These are phyloP conservation scores for Trametes versicolor DNA, from an alignment of 1,284 basidiomycete genomes.

Conservation along the genomic window DNA sequence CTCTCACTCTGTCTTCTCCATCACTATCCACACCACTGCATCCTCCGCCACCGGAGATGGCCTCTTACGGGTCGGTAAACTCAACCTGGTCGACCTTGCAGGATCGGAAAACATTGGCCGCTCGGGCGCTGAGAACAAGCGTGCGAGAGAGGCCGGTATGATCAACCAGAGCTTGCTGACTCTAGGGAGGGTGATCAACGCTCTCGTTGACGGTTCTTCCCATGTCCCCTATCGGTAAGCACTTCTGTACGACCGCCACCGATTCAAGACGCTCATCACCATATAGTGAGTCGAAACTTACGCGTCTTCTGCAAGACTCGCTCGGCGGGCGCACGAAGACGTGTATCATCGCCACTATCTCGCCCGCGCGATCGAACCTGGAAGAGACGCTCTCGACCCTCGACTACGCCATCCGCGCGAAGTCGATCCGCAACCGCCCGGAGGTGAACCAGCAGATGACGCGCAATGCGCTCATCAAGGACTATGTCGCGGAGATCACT, in stretches of 20 bases:
- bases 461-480: constrained; percentile 91
- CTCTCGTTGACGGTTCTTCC: constrained; percentile 90
- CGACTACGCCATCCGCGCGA: constrained; percentile 96
- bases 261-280: not conserved
- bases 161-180: constrained; percentile 98
- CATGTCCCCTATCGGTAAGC: constrained; percentile 94
- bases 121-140: constrained; percentile 94
- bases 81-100: constrained; percentile 97
- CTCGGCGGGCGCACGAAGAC: constrained; percentile 99
- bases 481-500: constrained; percentile 96
- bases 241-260: not conserved
- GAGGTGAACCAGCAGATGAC: constrained; percentile 97
- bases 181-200: constrained; percentile 96
- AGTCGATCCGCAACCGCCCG: constrained; percentile 95
- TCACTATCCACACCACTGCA: constrained; percentile 95
- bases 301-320: constrained; percentile 97
- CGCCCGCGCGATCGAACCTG: constrained; percentile 90
- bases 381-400: constrained; percentile 99
- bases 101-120: constrained; percentile 98
- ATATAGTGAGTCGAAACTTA: constrained; percentile 88
- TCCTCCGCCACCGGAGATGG: constrained; percentile 85
- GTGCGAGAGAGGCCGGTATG: constrained; percentile 97
- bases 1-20: constrained; percentile 98
- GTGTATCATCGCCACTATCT: constrained; percentile 96
- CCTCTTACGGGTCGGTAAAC: constrained; percentile 91